A percentile compares a stretch with the other conserved stretches of the same genome.
Evolutionary conservation across 805 yeast species (phyloP).

Genomic region (Metschnikowia chrysomelidarum): DNA sequence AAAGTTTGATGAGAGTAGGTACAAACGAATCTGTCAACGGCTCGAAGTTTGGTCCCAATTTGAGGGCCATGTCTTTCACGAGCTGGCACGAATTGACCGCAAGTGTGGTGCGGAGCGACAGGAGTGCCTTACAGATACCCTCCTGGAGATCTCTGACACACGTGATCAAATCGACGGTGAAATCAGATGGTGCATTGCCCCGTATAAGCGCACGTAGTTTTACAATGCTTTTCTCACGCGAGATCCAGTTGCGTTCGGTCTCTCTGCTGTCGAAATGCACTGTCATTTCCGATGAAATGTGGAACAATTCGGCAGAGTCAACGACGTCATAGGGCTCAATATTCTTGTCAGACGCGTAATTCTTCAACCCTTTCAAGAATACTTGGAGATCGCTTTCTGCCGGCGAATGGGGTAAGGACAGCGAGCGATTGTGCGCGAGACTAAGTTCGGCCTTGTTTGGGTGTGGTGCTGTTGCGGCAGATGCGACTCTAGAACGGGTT

Average conservation of each 20-base stretch:
- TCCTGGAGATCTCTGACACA: constrained; percentile 38
- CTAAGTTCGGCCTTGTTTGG: no score
- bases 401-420: no score
- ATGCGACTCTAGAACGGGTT: no score
- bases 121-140: constrained; percentile 60
- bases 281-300: constrained; percentile 17
- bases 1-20: constrained; percentile 48
- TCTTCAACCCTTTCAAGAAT: constrained; percentile 8
- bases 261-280: constrained; percentile 66
- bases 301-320: constrained; percentile 22
- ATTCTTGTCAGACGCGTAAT: constrained; percentile 41
- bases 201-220: constrained; percentile 58
- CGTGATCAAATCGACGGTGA: constrained; percentile 36
- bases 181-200: constrained; percentile 49
- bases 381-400: no score
- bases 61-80: constrained; percentile 61
- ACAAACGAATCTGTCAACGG: constrained; percentile 49
- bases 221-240: constrained; percentile 61
- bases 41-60: constrained; percentile 42
- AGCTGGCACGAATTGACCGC: constrained; percentile 73
- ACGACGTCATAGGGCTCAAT: constrained; percentile 29
- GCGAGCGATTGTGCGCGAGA: no score
- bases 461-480: no score
- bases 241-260: constrained; percentile 84
- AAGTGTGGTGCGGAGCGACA: constrained; percentile 82